Percentiles rank a stretch among this genome's conserved stretches.
phyloP scores from a whole-genome alignment of 1,284 basidiomycete genomes.

The Kalmanozyma brasiliensis region DNA sequence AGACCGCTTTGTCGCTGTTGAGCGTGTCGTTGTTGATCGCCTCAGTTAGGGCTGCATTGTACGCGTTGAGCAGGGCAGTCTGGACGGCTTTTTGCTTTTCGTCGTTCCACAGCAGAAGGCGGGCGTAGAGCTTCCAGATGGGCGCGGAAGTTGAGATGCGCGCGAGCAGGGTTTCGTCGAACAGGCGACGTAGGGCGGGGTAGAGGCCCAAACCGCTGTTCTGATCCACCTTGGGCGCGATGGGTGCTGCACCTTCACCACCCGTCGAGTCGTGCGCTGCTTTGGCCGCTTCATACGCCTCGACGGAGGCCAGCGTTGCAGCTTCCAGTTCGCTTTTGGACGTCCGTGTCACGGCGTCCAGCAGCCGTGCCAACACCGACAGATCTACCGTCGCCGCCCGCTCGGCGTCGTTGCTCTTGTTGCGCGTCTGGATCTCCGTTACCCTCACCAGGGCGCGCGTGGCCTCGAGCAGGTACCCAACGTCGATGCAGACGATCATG shows the following conservation, averaged over 20 bases:
- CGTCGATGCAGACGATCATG: conserved; percentile 91
- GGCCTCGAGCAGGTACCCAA: conserved; percentile 89
- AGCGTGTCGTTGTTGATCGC: conserved; percentile 15
- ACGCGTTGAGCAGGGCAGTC: conserved; percentile 53
- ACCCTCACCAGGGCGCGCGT: conserved; percentile 83
- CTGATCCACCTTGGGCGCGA: conserved; percentile 65
- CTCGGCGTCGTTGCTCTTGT: conserved; percentile 68
- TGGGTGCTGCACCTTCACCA: conserved; percentile 1
- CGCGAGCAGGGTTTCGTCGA: conserved; percentile 81
- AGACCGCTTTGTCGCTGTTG: conserved; percentile 20
- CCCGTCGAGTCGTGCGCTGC: background rate
- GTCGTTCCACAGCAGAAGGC: conserved; percentile 51
- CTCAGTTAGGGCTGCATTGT: conserved; percentile 36
- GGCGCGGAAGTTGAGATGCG: conserved; percentile 73
- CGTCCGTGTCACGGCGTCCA: conserved; percentile 80
- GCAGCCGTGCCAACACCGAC: conserved; percentile 85
- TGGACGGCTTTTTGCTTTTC: conserved; percentile 35
- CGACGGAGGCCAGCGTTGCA: conserved; percentile 19
- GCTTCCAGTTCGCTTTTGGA: conserved; percentile 23
- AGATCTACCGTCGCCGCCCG: conserved; percentile 77
- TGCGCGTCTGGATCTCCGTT: conserved; percentile 76
- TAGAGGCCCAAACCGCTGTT: conserved; percentile 77
- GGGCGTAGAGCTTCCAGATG: conserved; percentile 58
- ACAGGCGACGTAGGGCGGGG: conserved; percentile 76
- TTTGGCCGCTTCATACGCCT: conserved; percentile 32